Base-by-base conservation (phyloP, 768 basidiomycete species). In the Mycena leptocephala region DNA sequence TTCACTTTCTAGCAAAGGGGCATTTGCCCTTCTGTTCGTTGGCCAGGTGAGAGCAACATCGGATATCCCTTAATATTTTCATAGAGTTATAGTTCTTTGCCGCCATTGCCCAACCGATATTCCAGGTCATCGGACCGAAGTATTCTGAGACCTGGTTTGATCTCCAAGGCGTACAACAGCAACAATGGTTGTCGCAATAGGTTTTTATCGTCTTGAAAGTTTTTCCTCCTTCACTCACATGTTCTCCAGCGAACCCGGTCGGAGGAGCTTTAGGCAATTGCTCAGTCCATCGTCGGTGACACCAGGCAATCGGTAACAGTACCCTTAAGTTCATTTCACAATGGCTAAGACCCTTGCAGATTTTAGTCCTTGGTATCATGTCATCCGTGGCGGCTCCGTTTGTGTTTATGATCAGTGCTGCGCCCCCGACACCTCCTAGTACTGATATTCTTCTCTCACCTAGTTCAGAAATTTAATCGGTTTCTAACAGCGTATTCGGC, bases 101-200 rank as follows among this genome's bases (percentile, higher is more conserved):
- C 9, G 91, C 90, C 1, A 83, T 95, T 58, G 87, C 94, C 3
- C 94, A 95, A 80, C 92, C 95, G 3, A 86, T 93, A 18, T 96
- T 92, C 82, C 95, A 95, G 84, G 90, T 96, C 30, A 85, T 96
- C 11, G 94, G 94, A 7, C 95, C 96, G 2, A 93, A 91, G 66
- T 97, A 94, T 83, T 96, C 95, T 0, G 94, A 97, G 81, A 90
- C 85, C 37, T 97, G 96, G 96, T 97, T 97, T 79, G 92, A 94
- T 75, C 84, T 96, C 59, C 87, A 90, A 73, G 92, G 93, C 89
- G 96, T 51, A 96, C 94, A 3, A 96, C 95, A 0, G 95, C 95
- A 16, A 97, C 90, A 1, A 92, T 91, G 90, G 80, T 90, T 24
- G 79, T 91, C 35, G 88, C 90, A 9, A 90, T 92, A 55, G 86